These are phyloP conservation scores for Alternaria tenuissima DNA, from an alignment of 2,329 filamentous ascomycete species.

Conservation along the genomic window DNA sequence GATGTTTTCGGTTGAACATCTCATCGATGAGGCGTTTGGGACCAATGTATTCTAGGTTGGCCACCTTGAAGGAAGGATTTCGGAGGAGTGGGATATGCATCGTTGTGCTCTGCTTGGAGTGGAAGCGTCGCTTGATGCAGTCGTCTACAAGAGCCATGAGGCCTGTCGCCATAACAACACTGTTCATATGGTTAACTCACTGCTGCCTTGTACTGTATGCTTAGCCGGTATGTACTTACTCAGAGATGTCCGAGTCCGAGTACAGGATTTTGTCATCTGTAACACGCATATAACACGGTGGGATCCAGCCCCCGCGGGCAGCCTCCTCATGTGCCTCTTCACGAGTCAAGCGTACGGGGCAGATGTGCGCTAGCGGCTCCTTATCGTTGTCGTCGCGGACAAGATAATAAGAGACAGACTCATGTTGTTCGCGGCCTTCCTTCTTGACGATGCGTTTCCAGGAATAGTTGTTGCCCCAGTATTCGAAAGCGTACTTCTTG, in stretches of 20 bases:
- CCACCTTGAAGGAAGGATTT: slow-evolving; percentile 59
- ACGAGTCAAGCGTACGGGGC: slow-evolving; percentile 78
- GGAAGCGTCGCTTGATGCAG: slow-evolving; percentile 83
- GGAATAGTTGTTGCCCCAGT: slow-evolving; percentile 86
- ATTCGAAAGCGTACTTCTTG: slow-evolving; percentile 89
- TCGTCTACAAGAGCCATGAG: slow-evolving; percentile 89
- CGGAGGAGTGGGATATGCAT: slow-evolving; percentile 62
- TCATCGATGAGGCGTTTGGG: slow-evolving; percentile 70
- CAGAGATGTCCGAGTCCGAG: slow-evolving; percentile 79
- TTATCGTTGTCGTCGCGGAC: slow-evolving; percentile 70
- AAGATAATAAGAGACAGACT: slow-evolving; percentile 80
- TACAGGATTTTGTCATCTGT: slow-evolving; percentile 75
- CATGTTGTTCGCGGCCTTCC: slow-evolving; percentile 63
- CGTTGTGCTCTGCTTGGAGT: slow-evolving; percentile 61
- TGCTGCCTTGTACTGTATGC: slow-evolving; percentile 9
- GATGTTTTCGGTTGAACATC: slow-evolving; percentile 63
- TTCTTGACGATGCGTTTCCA: slow-evolving; percentile 81
- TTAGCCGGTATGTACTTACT: slow-evolving; percentile 66
- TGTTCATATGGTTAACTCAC: slow-evolving; percentile 51
- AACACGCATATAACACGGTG: slow-evolving; percentile 90
- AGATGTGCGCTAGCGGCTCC: slow-evolving; percentile 78
- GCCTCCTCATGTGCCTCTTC: slow-evolving; percentile 76
- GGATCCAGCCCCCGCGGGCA: slow-evolving; percentile 85
- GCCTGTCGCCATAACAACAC: slow-evolving; percentile 88
- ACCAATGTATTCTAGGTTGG: slow-evolving; percentile 67